Evolutionary conservation across 208 protist species (phyloP), one percentile per base, ranked within the genome.

Genomic region (Acanthamoeba triangularis): DNA sequence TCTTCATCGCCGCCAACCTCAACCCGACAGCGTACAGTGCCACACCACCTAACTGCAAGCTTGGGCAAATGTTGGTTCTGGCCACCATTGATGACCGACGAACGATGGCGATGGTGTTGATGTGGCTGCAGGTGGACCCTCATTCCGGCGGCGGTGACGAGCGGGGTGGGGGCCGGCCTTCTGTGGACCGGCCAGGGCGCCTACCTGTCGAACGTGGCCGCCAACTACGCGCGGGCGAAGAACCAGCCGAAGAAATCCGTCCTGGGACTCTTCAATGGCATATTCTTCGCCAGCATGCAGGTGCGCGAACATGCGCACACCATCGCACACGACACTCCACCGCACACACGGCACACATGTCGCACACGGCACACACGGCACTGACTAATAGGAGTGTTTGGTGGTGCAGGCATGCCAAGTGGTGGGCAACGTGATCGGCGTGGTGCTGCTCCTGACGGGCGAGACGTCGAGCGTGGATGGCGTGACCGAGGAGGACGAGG

Each of bases 201-300:
- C 20, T 88, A 88, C 33, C 78, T 88, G n/a, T 25, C 78, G 23
- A 88, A 35, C 28, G 23, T 37, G 20, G 78, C 47, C 25, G 78
- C 52, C 23, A 88, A 88, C 78, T 88, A 88, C 33, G 78, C 78
- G 44, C 47, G 47, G 16, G 78, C 78, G 5, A 88, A 16, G n/a
- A 59, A 59, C 52, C n/a, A n/a, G 28, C 78, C 78, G 8, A 59
- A 18, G n/a, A 49, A 61, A 14, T 88, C 78, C 11, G 78, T 61
- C 25, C 8, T 88, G 78, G 78, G 78, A 3, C 52, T 88, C 47
- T 88, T 88, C 47, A 88, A 88, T 44, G 78, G 78, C 44, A 59
- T 59, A n/a, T 88, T 88, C 44, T 33, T 88, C 16, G 7, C 33
- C 30, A 35, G 41, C 78, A 49, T 88, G 20, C 52, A 63, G 18